Conservation (phyloP, 208 protist species). For the Trypanosoma vivax region DNA sequence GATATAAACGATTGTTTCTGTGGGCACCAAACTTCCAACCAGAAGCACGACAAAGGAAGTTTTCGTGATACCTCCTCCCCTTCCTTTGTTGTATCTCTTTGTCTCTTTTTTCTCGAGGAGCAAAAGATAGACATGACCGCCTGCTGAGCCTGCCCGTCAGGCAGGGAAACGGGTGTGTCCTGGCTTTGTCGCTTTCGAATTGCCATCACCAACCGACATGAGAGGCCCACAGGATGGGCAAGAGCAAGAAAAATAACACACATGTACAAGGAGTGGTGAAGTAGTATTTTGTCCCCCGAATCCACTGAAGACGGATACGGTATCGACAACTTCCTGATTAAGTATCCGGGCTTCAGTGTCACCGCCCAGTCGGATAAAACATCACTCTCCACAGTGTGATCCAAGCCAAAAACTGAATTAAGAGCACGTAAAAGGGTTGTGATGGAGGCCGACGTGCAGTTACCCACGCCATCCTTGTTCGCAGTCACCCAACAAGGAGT, state of each 20-base stretch:
- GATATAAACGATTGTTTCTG: constrained; percentile 73
- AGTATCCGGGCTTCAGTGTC: constrained; percentile 10
- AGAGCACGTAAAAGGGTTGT: constrained; percentile 15
- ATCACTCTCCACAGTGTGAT: not conserved
- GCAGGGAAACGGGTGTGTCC: not conserved
- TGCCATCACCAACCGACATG: constrained; percentile 38
- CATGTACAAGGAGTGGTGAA: constrained; percentile 23
- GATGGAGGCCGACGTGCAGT: constrained; percentile 25
- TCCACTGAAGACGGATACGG: not conserved
- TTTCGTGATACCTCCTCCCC: constrained; percentile 31
- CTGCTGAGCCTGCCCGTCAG: not conserved
- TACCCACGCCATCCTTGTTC: constrained; percentile 21
- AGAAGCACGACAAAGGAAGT: constrained; percentile 71
- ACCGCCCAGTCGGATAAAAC: constrained; percentile 18
- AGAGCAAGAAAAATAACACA: constrained; percentile 30
- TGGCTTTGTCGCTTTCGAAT: constrained; percentile 12
- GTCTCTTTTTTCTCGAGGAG: constrained; percentile 14
- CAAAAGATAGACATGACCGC: constrained; percentile 24
- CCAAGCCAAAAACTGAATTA: constrained; percentile 15
- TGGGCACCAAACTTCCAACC: constrained; percentile 84
- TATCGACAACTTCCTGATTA: constrained; percentile 9
- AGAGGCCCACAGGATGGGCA: constrained; percentile 34
- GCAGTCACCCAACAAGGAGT: constrained; percentile 31
- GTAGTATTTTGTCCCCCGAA: constrained; percentile 2
- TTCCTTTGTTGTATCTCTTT: constrained; percentile 2